phyloP scores from a whole-genome alignment of 352 stramenopile species.

The Globisporangium perplexum region DNA sequence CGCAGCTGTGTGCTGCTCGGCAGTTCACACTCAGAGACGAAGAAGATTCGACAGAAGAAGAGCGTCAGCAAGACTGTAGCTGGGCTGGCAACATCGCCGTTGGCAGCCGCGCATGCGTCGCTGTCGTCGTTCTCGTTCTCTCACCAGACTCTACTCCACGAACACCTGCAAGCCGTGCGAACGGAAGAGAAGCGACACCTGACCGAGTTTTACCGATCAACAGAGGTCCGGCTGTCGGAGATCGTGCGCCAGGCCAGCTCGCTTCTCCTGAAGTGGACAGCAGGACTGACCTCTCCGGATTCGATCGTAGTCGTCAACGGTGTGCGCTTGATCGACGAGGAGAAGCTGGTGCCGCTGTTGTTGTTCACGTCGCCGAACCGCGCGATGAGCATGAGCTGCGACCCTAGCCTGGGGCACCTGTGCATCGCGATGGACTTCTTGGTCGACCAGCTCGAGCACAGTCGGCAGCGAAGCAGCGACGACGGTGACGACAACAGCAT shows the following conservation, averaged over 20 bases:
- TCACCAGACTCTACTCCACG: conserved; percentile 55
- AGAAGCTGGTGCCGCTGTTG: conserved; percentile 53
- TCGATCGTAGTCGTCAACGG: conserved; percentile 42
- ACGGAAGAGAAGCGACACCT: conserved; percentile 28
- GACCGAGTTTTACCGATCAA: conserved; percentile 31
- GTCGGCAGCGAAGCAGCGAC: conserved; percentile 4
- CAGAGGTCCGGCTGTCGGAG: conserved; percentile 42
- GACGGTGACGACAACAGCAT: conserved; percentile 4
- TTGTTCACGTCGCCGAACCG: conserved; percentile 34
- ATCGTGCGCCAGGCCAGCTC: conserved; percentile 34
- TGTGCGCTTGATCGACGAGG: conserved; percentile 44
- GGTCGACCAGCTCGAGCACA: conserved; percentile 34
- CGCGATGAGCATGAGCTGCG: conserved; percentile 39
- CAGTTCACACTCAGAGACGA: conserved; percentile 35
- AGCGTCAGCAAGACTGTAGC: conserved; percentile 17
- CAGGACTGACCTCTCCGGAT: conserved; percentile 23
- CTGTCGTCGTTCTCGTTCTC: conserved; percentile 37
- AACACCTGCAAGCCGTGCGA: conserved; percentile 41
- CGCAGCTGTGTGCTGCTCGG: conserved; percentile 50
- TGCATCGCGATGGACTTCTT: conserved; percentile 61
- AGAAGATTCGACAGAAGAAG: conserved; percentile 20
- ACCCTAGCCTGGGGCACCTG: conserved; percentile 47
- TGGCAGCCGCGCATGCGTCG: conserved; percentile 19
- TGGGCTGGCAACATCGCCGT: conserved; percentile 26
- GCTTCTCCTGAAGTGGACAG: conserved; percentile 54